Conservation (phyloP, 2,329 filamentous ascomycete genomes). For the Thielaviopsis euricoi region DNA sequence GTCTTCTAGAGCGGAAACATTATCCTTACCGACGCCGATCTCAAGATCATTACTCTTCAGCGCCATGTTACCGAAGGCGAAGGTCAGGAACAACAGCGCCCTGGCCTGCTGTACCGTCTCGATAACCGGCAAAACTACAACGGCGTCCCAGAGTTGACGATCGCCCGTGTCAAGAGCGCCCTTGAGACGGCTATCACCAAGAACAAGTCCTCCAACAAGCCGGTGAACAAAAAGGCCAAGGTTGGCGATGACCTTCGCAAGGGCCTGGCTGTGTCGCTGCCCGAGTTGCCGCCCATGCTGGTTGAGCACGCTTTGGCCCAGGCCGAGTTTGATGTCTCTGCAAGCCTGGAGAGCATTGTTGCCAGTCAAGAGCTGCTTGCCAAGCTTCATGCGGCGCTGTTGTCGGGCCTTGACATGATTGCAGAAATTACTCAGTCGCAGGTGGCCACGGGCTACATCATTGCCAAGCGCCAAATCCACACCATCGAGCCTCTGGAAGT, state of each 20-base stretch:
- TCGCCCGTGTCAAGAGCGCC: conserved; percentile 52
- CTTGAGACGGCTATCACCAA: conserved; percentile 50
- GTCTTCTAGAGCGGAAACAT: conserved; percentile 58
- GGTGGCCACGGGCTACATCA: conserved; percentile 66
- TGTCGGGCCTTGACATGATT: conserved; percentile 53
- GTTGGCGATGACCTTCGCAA: conserved; percentile 60
- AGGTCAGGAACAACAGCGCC: conserved; percentile 66
- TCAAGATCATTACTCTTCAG: conserved; percentile 67
- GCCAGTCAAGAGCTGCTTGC: conserved; percentile 47
- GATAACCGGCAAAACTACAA: conserved; percentile 70
- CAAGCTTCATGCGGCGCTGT: conserved; percentile 49
- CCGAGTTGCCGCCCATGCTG: conserved; percentile 74
- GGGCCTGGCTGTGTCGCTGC: conserved; percentile 67
- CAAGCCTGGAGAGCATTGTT: conserved; percentile 53
- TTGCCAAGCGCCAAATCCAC: conserved; percentile 42
- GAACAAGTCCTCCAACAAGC: conserved; percentile 28
- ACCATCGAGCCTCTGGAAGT: conserved; percentile 10
- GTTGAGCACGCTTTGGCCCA: conserved; percentile 70
- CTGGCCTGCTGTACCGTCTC: conserved; percentile 64
- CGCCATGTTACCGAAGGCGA: conserved; percentile 66
- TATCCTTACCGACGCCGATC: conserved; percentile 70
- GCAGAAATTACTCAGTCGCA: conserved; percentile 50
- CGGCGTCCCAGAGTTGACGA: conserved; percentile 59
- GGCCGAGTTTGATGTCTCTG: conserved; percentile 50
- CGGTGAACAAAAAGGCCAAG: conserved; percentile 48